Conservation (phyloP, 106 monocot species). For the Phalaenopsis aphrodite region DNA sequence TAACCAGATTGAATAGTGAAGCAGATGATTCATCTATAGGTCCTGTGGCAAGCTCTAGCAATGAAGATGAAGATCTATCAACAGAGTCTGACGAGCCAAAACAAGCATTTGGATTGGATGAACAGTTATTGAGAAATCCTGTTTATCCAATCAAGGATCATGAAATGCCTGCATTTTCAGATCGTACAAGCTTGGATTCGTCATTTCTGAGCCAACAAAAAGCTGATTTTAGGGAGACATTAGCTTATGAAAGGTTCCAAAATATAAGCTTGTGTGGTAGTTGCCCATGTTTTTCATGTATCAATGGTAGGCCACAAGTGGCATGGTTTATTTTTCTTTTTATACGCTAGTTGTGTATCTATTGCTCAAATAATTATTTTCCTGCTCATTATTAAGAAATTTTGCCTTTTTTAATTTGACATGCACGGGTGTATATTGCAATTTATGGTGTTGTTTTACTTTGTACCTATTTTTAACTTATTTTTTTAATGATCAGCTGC, state of each 20-base stretch:
- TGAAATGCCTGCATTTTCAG: background rate
- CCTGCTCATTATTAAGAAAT: background rate
- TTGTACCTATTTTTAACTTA: background rate
- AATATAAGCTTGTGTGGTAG: background rate
- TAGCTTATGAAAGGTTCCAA: background rate
- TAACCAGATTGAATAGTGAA: background rate
- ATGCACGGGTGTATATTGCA: background rate
- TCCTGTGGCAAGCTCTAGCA: background rate
- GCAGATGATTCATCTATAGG: constrained; percentile 1
- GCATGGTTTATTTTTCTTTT: background rate
- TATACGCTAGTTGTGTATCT: background rate
- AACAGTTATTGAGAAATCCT: background rate
- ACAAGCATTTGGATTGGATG: background rate
- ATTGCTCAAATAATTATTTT: background rate
- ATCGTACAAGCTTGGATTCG: background rate
- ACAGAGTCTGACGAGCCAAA: constrained; percentile 4
- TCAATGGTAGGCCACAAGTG: background rate
- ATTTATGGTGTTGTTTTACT: background rate
- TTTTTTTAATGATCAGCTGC: constrained; percentile 4
- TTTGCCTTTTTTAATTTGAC: background rate
- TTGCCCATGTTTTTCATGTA: constrained; percentile 3
- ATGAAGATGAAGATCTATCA: constrained; percentile 3
- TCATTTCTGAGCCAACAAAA: background rate
- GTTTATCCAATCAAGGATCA: background rate
- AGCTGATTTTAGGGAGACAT: background rate